These are phyloP conservation scores for Fusarium protoensiforme DNA, from an alignment of 2,329 filamentous ascomycete genomes.

Conservation along the genomic window DNA sequence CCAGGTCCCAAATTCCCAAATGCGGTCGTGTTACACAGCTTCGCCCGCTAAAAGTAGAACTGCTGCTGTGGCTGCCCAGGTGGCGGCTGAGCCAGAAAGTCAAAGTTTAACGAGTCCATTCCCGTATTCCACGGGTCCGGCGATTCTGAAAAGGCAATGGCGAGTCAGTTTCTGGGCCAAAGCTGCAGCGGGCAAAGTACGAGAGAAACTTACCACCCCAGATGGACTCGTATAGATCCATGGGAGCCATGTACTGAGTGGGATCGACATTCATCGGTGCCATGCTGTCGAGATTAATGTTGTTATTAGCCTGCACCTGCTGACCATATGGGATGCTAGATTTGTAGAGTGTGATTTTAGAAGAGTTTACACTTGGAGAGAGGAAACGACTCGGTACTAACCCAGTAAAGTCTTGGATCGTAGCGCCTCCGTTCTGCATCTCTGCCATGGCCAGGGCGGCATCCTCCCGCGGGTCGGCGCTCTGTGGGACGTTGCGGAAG, in stretches of 20 bases:
- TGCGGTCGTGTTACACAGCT: neutral
- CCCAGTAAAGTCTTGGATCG: slow-evolving; percentile 58
- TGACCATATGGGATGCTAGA: slow-evolving; percentile 51
- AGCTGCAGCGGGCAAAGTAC: neutral
- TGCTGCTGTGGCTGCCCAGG: slow-evolving; percentile 68
- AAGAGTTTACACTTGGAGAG: neutral
- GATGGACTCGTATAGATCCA: slow-evolving; percentile 76
- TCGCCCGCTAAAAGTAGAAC: slow-evolving; percentile 64
- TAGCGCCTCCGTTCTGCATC: slow-evolving; percentile 67
- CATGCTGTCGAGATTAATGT: slow-evolving; percentile 56
- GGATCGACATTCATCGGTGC: slow-evolving; percentile 65
- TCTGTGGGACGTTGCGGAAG: slow-evolving; percentile 42
- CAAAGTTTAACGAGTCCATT: slow-evolving; percentile 68
- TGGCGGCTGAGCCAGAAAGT: slow-evolving; percentile 69
- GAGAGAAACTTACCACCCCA: slow-evolving; percentile 68
- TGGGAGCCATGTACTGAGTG: slow-evolving; percentile 70
- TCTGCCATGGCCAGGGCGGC: slow-evolving; percentile 74
- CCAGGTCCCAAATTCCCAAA: neutral
- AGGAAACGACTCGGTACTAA: slow-evolving; percentile 32
- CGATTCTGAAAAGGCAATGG: slow-evolving; percentile 58
- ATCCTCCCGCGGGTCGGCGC: slow-evolving; percentile 67
- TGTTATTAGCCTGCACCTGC: slow-evolving; percentile 48
- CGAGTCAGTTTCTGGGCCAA: slow-evolving; percentile 24
- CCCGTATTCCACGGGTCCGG: slow-evolving; percentile 69
- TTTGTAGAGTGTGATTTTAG: slow-evolving; percentile 29